These are phyloP conservation scores for Globisporangium nodosum DNA, from an alignment of 352 stramenopile species.

Conservation along the genomic window DNA sequence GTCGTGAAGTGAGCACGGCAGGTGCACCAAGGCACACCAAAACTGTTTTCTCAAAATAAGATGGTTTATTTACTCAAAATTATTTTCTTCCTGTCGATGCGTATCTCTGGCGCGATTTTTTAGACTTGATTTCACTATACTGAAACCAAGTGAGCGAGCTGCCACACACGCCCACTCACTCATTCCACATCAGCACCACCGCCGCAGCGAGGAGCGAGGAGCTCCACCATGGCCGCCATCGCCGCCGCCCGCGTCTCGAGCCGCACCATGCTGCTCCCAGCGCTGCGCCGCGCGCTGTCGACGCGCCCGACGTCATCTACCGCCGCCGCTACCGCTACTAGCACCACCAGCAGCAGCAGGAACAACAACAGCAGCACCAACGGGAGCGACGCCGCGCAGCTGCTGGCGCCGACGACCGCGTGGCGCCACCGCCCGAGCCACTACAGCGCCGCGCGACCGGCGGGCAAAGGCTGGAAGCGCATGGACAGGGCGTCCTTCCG, in stretches of 20 bases:
- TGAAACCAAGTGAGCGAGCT: background rate
- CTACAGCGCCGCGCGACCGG: conserved; percentile 15
- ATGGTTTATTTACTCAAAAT: too few species aligned
- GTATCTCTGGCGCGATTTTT: background rate
- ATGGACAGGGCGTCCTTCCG: conserved; percentile 63
- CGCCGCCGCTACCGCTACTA: too few species aligned
- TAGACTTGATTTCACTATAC: background rate
- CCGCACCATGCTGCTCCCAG: background rate
- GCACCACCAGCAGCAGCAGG: conserved; percentile 14
- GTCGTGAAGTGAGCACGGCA: too few species aligned
- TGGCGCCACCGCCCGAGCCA: conserved; percentile 18
- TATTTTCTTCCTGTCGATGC: background rate
- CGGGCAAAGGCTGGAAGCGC: conserved; percentile 35
- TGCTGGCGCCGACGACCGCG: background rate
- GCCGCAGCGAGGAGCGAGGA: too few species aligned
- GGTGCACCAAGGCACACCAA: background rate
- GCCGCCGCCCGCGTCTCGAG: background rate
- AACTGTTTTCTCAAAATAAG: background rate
- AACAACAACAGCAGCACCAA: conserved; percentile 22
- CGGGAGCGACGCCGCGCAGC: conserved; percentile 12
- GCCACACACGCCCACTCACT: background rate
- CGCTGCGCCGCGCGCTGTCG: background rate
- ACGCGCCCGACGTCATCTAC: background rate
- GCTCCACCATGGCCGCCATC: background rate
- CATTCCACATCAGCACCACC: too few species aligned